Base-by-base conservation (phyloP, 1,139 yeast species). In the Suhomyces bokatorum region DNA sequence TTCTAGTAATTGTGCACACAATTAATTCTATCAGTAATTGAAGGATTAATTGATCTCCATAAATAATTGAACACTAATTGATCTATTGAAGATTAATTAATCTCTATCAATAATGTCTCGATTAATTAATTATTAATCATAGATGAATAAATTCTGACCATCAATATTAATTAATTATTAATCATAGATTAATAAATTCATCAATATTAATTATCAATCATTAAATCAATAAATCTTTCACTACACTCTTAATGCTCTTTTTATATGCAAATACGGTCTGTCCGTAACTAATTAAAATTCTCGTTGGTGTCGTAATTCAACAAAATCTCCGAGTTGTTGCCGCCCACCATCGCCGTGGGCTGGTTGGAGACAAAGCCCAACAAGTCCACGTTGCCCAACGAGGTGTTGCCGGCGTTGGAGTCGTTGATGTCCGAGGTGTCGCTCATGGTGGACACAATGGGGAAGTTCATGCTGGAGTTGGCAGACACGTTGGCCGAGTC, bases 341-440 rank as follows among this genome's bases (percentile, higher is more conserved):
- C 42, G 5, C 32, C 32, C 9, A 35, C 44, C 13, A 24, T 24
- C 30, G 44, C 38, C 29, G 45, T 16, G 14, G 43, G 34, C 12
- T 35, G 42, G 16, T 28, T 31, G n/a, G 42, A 30, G 15, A 59
- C 47, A 37, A 60, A 58, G 36, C 63, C 70, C 49, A 66, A 57
- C 42, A 66, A 58, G 45, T 66, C 71, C n/a, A 66, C 66, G 3
- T 48, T 33, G 3, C 52, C 51, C 14, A 46, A 32, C 10, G 50
- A 47, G 8, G 40, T 35, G 31, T 48, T 48, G 12, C 44, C 48
- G 2, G 26, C 35, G 12, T 34, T 42, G 29, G 44, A 35, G 28
- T 45, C 48, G 14, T 37, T 41, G 7, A 27, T 13, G 10, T 42
- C 43, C 10, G 48, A 39, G 26, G 39, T 33, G 4, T 45, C 45